Percentiles rank a stretch among this genome's conserved stretches.
These are phyloP conservation scores for Chloropicon primus DNA, from an alignment of 139 green algal genomes.

Conservation along the genomic window DNA sequence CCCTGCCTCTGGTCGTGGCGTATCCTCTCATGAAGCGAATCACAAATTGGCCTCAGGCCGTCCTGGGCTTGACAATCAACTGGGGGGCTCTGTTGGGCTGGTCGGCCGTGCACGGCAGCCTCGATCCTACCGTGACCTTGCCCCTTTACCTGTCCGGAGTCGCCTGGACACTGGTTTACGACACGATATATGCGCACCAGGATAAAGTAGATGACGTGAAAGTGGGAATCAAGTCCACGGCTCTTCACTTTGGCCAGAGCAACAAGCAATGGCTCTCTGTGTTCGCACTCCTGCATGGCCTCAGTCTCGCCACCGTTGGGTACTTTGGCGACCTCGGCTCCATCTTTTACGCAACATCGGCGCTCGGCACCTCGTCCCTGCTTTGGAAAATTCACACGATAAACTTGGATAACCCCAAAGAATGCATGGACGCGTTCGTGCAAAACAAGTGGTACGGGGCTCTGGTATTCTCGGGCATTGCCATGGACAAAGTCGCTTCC, in stretches of 20 bases:
- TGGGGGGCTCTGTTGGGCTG: constrained; percentile 92
- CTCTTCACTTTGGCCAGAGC: constrained; percentile 53
- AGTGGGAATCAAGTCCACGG: constrained; percentile 82
- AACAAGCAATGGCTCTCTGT: constrained; percentile 36
- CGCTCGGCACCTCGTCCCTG: background rate
- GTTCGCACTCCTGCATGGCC: constrained; percentile 24
- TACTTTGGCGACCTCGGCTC: too few species aligned
- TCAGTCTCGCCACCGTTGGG: background rate
- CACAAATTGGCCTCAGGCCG: constrained; percentile 79
- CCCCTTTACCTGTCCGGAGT: constrained; percentile 74
- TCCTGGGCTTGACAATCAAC: constrained; percentile 93
- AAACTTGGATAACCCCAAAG: background rate
- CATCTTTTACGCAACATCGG: background rate
- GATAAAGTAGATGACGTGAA: constrained; percentile 78
- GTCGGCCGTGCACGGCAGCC: constrained; percentile 53
- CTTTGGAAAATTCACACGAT: background rate
- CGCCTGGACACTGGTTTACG: constrained; percentile 91
- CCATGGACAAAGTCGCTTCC: too few species aligned
- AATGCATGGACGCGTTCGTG: background rate
- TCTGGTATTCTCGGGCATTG: background rate
- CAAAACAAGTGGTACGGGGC: background rate
- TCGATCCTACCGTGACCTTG: constrained; percentile 54
- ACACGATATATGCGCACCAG: constrained; percentile 98
- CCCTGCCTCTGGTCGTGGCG: constrained; percentile 70
- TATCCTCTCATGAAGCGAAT: constrained; percentile 95